Conservation (phyloP, 163 green algal genomes). For the Scenedesmus sp. region DNA sequence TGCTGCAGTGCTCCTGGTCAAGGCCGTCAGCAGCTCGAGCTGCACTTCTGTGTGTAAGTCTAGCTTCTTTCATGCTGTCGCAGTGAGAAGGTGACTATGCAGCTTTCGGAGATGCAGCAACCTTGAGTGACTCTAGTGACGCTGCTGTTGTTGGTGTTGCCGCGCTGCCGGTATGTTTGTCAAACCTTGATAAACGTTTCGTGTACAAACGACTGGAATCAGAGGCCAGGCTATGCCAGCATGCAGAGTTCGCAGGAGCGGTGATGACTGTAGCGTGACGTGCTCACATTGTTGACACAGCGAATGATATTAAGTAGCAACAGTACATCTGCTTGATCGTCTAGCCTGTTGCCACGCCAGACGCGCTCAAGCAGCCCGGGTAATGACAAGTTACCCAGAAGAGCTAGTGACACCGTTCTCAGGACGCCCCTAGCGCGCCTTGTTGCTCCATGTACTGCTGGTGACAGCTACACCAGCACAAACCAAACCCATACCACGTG, state of each 20-base stretch:
- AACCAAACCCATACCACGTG: background rate
- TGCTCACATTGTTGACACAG: background rate
- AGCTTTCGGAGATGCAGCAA: background rate
- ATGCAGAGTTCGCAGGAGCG: background rate
- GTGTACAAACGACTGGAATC: too few relatives aligned
- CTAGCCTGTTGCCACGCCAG: background rate
- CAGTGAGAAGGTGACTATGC: background rate
- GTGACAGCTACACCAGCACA: background rate
- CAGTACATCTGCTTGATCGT: background rate
- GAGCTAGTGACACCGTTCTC: background rate
- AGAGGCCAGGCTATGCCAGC: background rate
- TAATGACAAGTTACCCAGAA: background rate
- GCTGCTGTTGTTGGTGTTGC: background rate
- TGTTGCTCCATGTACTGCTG: background rate
- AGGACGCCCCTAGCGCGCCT: background rate
- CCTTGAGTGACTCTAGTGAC: background rate
- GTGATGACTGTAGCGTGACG: background rate
- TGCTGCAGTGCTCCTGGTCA: slow-evolving; percentile 21
- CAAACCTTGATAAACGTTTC: too few relatives aligned
- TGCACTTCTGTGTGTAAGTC: background rate
- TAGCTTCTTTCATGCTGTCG: background rate
- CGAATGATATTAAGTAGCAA: background rate
- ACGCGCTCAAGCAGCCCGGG: background rate
- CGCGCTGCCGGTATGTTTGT: too few relatives aligned
- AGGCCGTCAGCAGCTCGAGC: background rate